phyloP scores from a whole-genome alignment of 805 yeast genomes.

The Kuraishia piskuri region DNA sequence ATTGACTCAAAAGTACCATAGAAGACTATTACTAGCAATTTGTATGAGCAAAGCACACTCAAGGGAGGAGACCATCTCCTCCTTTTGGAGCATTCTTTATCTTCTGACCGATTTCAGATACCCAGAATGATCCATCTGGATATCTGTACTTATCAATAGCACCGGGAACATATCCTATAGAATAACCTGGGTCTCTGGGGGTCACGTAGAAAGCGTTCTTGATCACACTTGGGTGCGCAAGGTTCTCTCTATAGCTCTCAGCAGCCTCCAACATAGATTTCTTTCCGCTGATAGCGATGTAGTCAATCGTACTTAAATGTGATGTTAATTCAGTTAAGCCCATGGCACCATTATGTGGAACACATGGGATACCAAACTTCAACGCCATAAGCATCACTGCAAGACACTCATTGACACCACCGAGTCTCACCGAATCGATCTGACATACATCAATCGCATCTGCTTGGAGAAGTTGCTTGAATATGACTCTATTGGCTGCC shows the following conservation, averaged over 20 bases:
- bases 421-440: conserved; percentile 15
- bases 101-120: conserved; percentile 14
- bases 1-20: neutral
- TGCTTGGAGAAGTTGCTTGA: conserved; percentile 14
- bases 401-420: conserved; percentile 15
- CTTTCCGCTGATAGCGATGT: conserved; percentile 11
- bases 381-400: conserved; percentile 15
- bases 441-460: conserved; percentile 16
- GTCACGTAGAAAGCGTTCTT: conserved; percentile 13
- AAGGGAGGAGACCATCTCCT: conserved; percentile 2
- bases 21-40: neutral
- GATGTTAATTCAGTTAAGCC: conserved; percentile 16
- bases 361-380: conserved; percentile 13
- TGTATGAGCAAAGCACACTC: neutral
- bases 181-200: conserved; percentile 15
- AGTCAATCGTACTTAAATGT: conserved; percentile 15
- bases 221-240: conserved; percentile 12
- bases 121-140: conserved; percentile 17
- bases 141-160: conserved; percentile 12
- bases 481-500: conserved; percentile 17
- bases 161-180: conserved; percentile 9
- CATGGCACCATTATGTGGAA: conserved; percentile 17
- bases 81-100: conserved; percentile 5
- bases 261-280: conserved; percentile 14
- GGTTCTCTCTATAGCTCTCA: conserved; percentile 13